Evolutionary conservation across 2,329 filamentous ascomycete genomes (phyloP).

Genomic region (Aphanocladium album): DNA sequence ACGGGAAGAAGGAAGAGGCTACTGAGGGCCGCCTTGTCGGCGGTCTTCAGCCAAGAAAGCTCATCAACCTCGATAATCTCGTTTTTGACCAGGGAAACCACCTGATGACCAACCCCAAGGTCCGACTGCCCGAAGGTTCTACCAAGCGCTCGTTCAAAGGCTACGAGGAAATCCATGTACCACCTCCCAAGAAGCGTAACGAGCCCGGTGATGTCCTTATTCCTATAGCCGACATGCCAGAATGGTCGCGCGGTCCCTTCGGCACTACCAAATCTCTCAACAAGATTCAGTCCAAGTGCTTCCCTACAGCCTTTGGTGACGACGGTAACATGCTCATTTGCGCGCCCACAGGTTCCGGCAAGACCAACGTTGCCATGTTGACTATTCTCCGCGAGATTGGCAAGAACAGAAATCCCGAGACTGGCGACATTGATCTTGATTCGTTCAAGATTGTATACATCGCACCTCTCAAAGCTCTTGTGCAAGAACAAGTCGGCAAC

Average conservation of each 20-base stretch:
- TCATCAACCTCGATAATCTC: constrained; percentile 92
- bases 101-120: constrained; percentile 98
- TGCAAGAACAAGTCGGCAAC: constrained; percentile 97
- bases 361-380: constrained; percentile 98
- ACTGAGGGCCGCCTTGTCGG: constrained; percentile 68
- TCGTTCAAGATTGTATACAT: constrained; percentile 99
- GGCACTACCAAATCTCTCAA: constrained; percentile 83
- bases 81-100: constrained; percentile 98
- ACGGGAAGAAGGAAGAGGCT: constrained; percentile 47
- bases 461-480: constrained; percentile 88
- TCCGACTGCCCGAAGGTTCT: constrained; percentile 87
- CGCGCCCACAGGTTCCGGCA: constrained; percentile 93
- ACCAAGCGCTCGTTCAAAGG: constrained; percentile 96
- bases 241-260: constrained; percentile 86
- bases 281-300: constrained; percentile 93
- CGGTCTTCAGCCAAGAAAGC: constrained; percentile 76
- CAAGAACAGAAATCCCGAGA: constrained; percentile 83
- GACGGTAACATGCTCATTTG: constrained; percentile 98
- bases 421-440: constrained; percentile 91
- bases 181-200: constrained; percentile 79
- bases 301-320: constrained; percentile 80
- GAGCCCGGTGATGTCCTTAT: constrained; percentile 77
- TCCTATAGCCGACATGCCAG: constrained; percentile 80
- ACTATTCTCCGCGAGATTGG: constrained; percentile 94
- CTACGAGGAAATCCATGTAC: constrained; percentile 97